Conservation (phyloP, 1,284 basidiomycete genomes). For the Trichosporon asahii region DNA sequence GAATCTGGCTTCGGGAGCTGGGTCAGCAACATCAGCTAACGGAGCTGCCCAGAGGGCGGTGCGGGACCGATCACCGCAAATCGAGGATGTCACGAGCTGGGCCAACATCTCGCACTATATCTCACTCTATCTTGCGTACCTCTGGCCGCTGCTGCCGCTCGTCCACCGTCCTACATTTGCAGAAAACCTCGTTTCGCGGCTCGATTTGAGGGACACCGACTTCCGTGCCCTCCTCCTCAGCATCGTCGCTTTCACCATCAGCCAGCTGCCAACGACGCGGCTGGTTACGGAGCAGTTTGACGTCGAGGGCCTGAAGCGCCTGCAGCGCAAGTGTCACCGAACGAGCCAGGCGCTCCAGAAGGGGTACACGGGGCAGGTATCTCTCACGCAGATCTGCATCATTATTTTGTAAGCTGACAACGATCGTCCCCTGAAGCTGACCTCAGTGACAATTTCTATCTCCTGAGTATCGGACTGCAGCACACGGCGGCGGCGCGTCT, state of each 20-base stretch:
- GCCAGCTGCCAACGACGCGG: conserved; percentile 46
- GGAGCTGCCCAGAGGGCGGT: background rate
- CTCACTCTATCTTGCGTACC: conserved; percentile 48
- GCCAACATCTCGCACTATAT: conserved; percentile 49
- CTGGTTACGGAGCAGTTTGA: conserved; percentile 46
- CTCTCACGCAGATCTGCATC: conserved; percentile 46
- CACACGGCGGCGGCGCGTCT: conserved; percentile 46
- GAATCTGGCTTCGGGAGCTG: conserved; percentile 17
- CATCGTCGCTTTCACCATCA: conserved; percentile 51
- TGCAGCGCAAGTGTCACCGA: conserved; percentile 48
- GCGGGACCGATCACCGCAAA: conserved; percentile 31
- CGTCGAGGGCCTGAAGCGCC: conserved; percentile 46
- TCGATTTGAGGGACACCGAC: conserved; percentile 46
- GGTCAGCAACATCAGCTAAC: background rate
- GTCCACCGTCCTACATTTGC: conserved; percentile 52
- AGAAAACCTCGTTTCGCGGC: conserved; percentile 44
- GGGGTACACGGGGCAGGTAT: conserved; percentile 45
- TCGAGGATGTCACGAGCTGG: conserved; percentile 50
- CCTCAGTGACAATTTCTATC: conserved; percentile 49
- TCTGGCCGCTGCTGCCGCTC: conserved; percentile 48
- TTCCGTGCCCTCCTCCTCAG: conserved; percentile 49
- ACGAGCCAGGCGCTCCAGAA: conserved; percentile 45
- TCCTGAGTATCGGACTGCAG: conserved; percentile 43
- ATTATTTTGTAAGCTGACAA: conserved; percentile 44
- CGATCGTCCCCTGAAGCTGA: background rate